Conservation (phyloP, 306 rosid species). For the Fragaria ananassa region DNA sequence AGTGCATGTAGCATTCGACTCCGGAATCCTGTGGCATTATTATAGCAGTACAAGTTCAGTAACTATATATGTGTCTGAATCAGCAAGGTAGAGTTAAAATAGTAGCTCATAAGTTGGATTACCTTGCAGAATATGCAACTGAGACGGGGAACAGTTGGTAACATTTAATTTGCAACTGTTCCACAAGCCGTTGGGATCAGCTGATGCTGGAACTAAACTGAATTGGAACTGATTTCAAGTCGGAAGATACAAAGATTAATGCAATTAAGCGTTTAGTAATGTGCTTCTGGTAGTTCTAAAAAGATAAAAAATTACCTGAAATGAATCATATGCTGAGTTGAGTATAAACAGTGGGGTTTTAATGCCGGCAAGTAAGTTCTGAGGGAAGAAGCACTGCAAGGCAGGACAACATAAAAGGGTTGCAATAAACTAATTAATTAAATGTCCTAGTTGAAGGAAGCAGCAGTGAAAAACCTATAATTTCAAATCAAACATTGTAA, state of each 20-base stretch:
- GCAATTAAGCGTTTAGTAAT: constrained; percentile 5
- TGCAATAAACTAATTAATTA: background rate
- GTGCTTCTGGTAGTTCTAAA: background rate
- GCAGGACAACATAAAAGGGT: background rate
- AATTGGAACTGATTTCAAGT: constrained; percentile 58
- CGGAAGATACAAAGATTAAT: constrained; percentile 5
- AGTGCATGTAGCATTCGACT: constrained; percentile 63
- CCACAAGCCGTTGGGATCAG: constrained; percentile 88
- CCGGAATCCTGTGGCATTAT: constrained; percentile 60
- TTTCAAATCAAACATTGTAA: background rate
- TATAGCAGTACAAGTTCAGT: background rate
- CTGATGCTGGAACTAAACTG: constrained; percentile 84
- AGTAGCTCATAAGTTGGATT: constrained; percentile 1
- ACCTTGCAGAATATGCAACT: constrained; percentile 80
- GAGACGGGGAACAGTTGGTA: constrained; percentile 55
- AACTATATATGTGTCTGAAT: background rate
- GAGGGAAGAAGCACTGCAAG: constrained; percentile 83
- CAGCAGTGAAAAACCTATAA: background rate
- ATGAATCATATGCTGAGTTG: constrained; percentile 79
- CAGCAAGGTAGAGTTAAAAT: constrained; percentile 8
- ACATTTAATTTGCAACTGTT: constrained; percentile 72
- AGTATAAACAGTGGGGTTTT: constrained; percentile 69
- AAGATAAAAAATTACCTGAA: constrained; percentile 60
- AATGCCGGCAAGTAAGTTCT: constrained; percentile 49
- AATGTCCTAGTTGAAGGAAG: constrained; percentile 11